Base-by-base conservation (phyloP, 2,329 filamentous ascomycete genomes). In the Coniochaeta sp. region DNA sequence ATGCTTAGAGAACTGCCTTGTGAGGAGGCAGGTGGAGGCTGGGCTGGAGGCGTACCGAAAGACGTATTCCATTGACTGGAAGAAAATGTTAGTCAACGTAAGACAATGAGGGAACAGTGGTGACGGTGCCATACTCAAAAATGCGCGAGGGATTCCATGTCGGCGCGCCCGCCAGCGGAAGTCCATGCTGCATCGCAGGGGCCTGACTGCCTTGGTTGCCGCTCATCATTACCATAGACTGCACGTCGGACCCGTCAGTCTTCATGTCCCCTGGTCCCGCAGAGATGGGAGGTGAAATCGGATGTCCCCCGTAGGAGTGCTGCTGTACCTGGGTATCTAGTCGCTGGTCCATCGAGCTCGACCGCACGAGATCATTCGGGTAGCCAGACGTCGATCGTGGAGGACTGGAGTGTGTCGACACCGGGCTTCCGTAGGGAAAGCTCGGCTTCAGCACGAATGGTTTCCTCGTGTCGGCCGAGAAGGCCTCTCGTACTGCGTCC, bases 21-120 rank as follows among this genome's bases (percentile, higher is more conserved):
- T 58, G 73, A 65, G 59, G 72, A 67, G 52, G 63, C 63, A 55
- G 67, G 66, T 56, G 70, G 67, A 57, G 72, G 63, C 61, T 76
- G 72, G 61, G 70, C 68, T 58, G 73, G 70, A 54, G 82, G 83
- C 68, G 85, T 88, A 75, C 90, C 89, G 73, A 96, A 97, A 58
- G 92, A 91, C 64, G 87, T 85, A 69, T 95, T 91, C 91, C 92
- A 97, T 75, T 96, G 90, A 68, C 91, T 95, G 62, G 56, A 58
- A 32, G 20, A 51, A 8, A 14, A 49, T 32, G 55, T 74, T 58
- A 69, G 60, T 61, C 55, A 64, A 55, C 42, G 27, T 42, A 8
- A 47, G 20, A 10, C 6, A 20, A 14, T 4, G n/a, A 48, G 7
- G 26, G 12, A 10, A 20, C 30, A 42, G 38, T n/a, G 38, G 18